These are phyloP conservation scores for Malassezia pachydermatis DNA, from an alignment of 1,284 basidiomycete genomes.

Conservation along the genomic window DNA sequence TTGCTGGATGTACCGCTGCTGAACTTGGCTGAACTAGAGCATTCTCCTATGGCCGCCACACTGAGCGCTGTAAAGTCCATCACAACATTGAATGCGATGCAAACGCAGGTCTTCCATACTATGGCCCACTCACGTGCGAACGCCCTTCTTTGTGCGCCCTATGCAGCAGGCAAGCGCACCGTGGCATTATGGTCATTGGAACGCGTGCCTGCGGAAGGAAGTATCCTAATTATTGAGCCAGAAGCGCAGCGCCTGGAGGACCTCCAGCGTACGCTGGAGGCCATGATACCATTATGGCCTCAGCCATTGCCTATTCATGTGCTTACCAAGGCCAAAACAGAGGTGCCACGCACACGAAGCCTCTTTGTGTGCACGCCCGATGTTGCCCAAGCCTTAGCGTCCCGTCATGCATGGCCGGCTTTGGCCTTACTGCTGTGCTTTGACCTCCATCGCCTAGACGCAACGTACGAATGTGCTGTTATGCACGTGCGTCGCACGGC, in stretches of 20 bases:
- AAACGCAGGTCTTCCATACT: slow-evolving; percentile 83
- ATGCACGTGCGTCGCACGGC: slow-evolving; percentile 49
- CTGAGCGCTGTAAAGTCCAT: slow-evolving; percentile 45
- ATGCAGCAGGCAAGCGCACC: slow-evolving; percentile 69
- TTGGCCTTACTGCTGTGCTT: slow-evolving; percentile 63
- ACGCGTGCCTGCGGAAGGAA: slow-evolving; percentile 44
- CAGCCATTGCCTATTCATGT: background rate
- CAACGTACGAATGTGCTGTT: slow-evolving; percentile 71
- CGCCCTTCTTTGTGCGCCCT: slow-evolving; percentile 69
- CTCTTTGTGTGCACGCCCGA: no score
- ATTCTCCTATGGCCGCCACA: slow-evolving; percentile 48
- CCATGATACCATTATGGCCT: background rate
- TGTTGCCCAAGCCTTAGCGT: background rate
- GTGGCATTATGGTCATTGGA: slow-evolving; percentile 69
- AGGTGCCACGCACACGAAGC: no score
- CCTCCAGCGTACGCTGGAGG: background rate
- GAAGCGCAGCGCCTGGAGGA: background rate
- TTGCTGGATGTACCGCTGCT: slow-evolving; percentile 76
- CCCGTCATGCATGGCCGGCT: background rate
- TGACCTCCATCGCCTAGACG: slow-evolving; percentile 72
- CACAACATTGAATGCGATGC: slow-evolving; percentile 68
- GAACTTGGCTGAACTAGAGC: slow-evolving; percentile 49
- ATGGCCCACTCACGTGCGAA: slow-evolving; percentile 63
- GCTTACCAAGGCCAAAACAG: background rate
- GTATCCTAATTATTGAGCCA: slow-evolving; percentile 5